phyloP scores from a whole-genome alignment of 345 rosid genomes.

The Carallia brachiata region DNA sequence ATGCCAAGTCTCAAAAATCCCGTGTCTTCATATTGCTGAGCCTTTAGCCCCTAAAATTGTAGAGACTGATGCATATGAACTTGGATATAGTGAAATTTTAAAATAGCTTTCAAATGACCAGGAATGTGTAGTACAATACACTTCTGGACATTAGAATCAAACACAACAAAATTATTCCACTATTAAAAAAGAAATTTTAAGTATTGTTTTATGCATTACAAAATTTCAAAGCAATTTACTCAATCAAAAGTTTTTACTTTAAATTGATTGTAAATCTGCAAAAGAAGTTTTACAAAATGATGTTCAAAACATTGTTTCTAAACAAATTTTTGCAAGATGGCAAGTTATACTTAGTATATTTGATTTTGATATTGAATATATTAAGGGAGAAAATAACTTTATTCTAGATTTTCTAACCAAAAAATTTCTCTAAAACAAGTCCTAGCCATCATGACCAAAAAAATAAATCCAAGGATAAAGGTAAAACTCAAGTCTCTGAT shows the following conservation, averaged over 20 bases:
- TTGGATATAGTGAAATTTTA: background rate
- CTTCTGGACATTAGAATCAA: background rate
- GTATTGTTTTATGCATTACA: background rate
- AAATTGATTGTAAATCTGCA: background rate
- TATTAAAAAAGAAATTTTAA: background rate
- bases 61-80: background rate
- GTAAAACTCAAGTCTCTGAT: too few species aligned
- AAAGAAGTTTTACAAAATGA: slow-evolving; percentile 4
- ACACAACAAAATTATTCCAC: background rate
- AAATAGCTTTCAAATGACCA: background rate
- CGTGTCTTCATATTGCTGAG: background rate
- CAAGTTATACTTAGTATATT: background rate
- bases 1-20: background rate
- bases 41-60: background rate
- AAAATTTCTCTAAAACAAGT: background rate
- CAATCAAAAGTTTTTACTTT: background rate
- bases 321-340: slow-evolving; percentile 7
- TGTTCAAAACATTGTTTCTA: background rate
- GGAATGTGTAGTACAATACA: background rate
- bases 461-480: too few species aligned
- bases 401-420: background rate
- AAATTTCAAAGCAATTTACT: background rate
- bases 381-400: background rate
- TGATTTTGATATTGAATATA: slow-evolving; percentile 1
- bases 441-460: too few species aligned